Evolutionary conservation across 1,284 basidiomycete genomes (phyloP).

Genomic region (Moesziomyces parantarcticus): DNA sequence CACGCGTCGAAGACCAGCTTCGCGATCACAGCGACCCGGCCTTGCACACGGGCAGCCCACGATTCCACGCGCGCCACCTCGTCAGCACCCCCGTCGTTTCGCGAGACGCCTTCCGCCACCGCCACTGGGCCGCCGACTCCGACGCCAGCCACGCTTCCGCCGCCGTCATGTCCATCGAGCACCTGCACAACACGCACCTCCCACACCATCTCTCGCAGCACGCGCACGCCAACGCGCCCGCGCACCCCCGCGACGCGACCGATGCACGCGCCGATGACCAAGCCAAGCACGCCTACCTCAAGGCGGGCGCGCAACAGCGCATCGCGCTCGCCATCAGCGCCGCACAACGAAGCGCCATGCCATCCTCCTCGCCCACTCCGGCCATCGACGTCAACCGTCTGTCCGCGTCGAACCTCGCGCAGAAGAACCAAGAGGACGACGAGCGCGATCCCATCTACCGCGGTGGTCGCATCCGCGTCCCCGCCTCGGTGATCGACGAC

Average conservation of each 20-base stretch:
- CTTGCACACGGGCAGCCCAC: slow-evolving; percentile 27
- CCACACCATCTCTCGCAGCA: slow-evolving; percentile 2
- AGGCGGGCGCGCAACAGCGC: not conserved
- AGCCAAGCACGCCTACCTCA: not conserved
- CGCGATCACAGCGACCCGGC: slow-evolving; percentile 42
- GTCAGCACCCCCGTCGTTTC: slow-evolving; percentile 41
- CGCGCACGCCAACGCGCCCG: too few relatives aligned
- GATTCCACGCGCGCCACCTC: slow-evolving; percentile 31
- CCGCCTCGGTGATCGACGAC: slow-evolving; percentile 40
- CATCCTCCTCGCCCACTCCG: slow-evolving; percentile 23
- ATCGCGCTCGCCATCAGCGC: not conserved
- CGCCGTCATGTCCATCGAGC: slow-evolving; percentile 39
- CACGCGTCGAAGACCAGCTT: slow-evolving; percentile 41
- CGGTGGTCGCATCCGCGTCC: slow-evolving; percentile 7
- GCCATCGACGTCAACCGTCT: slow-evolving; percentile 41
- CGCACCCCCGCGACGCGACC: too few relatives aligned
- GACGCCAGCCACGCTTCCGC: slow-evolving; percentile 2
- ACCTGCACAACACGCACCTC: slow-evolving; percentile 17
- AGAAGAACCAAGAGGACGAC: slow-evolving; percentile 31
- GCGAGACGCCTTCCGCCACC: slow-evolving; percentile 44
- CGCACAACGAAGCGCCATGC: not conserved
- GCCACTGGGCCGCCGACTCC: slow-evolving; percentile 25
- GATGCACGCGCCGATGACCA: too few relatives aligned
- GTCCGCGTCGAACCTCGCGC: slow-evolving; percentile 34
- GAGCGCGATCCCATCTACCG: slow-evolving; percentile 7